These are phyloP conservation scores for Candida sphagnicola DNA, from an alignment of 805 yeast genomes.

Conservation along the genomic window DNA sequence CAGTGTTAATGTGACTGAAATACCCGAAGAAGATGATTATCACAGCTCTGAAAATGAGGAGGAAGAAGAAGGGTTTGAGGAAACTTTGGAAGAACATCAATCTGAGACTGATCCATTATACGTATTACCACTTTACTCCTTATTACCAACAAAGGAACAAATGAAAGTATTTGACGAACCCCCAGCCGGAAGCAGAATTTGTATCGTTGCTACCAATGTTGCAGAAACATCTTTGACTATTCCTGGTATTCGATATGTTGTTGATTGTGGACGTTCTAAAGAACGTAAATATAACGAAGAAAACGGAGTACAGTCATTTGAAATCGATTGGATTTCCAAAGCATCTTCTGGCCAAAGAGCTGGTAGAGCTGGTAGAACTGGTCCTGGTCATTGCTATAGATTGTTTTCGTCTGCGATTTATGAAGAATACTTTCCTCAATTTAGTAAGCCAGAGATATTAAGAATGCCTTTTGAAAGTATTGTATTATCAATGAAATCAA, in stretches of 20 bases:
- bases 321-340: constrained; percentile 86
- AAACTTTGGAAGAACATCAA: constrained; percentile 65
- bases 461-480: constrained; percentile 97
- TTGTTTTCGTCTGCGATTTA: constrained; percentile 89
- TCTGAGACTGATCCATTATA: constrained; percentile 74
- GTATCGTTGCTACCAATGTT: constrained; percentile 94
- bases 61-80: constrained; percentile 69
- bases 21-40: constrained; percentile 35
- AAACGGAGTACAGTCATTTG: constrained; percentile 90
- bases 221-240: constrained; percentile 97
- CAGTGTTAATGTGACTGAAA: constrained; percentile 42
- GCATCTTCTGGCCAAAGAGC: constrained; percentile 95
- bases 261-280: constrained; percentile 92
- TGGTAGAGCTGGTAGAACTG: constrained; percentile 98
- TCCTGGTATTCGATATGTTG: constrained; percentile 91
- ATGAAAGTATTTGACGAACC: constrained; percentile 86
- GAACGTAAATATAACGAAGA: constrained; percentile 79
- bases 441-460: constrained; percentile 83
- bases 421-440: constrained; percentile 79
- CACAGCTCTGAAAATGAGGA: constrained; percentile 51
- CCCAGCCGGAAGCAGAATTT: constrained; percentile 79
- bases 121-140: constrained; percentile 88
- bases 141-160: constrained; percentile 92
- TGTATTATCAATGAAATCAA: constrained; percentile 92
- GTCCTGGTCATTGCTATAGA: constrained; percentile 96